Evolutionary conservation across 305 asterid genomes (phyloP), one percentile per base, ranked within the genome.

Genomic region (Rubia peregrina): DNA sequence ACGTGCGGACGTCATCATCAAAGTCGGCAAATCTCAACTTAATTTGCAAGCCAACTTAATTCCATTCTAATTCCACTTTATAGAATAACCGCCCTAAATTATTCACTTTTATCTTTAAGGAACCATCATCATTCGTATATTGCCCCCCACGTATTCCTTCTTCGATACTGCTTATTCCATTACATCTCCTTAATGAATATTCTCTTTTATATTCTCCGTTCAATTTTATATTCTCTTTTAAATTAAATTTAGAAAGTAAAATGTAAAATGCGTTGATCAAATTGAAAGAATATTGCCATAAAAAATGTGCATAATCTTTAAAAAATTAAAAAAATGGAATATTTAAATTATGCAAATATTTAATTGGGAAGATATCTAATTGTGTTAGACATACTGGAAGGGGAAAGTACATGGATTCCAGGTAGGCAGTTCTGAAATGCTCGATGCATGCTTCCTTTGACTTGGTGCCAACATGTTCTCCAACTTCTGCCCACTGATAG

Each of bases 331-430:
- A n/a, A n/a, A n/a, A n/a, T n/a, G n/a, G n/a, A n/a, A n/a, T n/a
- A n/a, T n/a, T n/a, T n/a, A n/a, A n/a, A n/a, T n/a, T n/a, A n/a
- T 26, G 74, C 65, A 64, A 68, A 62, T 80, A 55, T 71, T 33
- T n/a, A 36, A 59, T 0, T 46, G 51, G 10, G 51, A 71, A 71
- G 60, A 67, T 53, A 76, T 30, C 57, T 67, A 71, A 53, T 78
- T 71, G 22, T 75, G 26, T 65, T 24, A 33, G 70, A 61, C 85
- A 67, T 85, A 89, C 96, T 65, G 96, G 96, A 69, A 89, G 83
- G 82, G 94, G 96, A 78, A 89, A 89, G 86, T 77, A 83, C 26
- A 91, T 94, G 73, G 96, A 89, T 78, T 85, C 80, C 53, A 89
- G 84, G 73, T 86, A 89, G 57, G 88, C 88, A 75, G 71, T 85